Evolutionary conservation across 306 rosid species (phyloP).

Genomic region (Cucurbita argyrosperma): DNA sequence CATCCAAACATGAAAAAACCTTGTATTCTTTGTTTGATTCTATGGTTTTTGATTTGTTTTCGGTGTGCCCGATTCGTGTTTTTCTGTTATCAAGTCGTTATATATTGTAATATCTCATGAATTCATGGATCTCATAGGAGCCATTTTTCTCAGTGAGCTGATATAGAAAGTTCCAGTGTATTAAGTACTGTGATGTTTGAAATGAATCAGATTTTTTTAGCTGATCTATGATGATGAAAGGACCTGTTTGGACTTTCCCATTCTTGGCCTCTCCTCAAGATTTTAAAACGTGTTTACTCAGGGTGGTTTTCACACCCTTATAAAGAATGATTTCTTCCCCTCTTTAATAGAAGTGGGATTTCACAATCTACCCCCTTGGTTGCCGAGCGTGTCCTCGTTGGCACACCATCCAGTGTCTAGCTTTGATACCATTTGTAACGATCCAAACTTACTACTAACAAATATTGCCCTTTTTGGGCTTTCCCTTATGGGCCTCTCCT

Average conservation of each 20-base stretch:
- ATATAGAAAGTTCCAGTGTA: neutral
- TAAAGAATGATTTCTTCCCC: too few relatives aligned
- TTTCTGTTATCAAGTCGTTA: neutral
- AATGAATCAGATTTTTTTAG: neutral
- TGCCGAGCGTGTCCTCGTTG: too few relatives aligned
- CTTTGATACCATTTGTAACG: too few relatives aligned
- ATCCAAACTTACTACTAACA: too few relatives aligned
- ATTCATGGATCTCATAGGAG: neutral
- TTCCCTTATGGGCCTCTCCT: too few relatives aligned
- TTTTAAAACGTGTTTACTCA: too few relatives aligned
- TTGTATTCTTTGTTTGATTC: neutral
- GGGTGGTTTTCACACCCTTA: too few relatives aligned
- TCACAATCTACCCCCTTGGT: too few relatives aligned
- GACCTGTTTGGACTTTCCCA: neutral
- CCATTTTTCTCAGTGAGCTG: neutral
- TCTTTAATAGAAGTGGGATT: too few relatives aligned
- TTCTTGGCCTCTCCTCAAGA: too few relatives aligned
- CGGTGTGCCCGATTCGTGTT: neutral
- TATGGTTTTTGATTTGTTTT: neutral
- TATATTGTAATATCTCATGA: neutral
- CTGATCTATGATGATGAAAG: neutral
- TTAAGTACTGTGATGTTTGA: neutral
- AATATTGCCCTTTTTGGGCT: too few relatives aligned
- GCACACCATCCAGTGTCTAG: too few relatives aligned
- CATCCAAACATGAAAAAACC: neutral